A percentile compares a stretch with the other conserved stretches of the same genome.
Evolutionary conservation across 2,329 filamentous ascomycete species (phyloP).

Genomic region (Aspergillus puulaauensis): DNA sequence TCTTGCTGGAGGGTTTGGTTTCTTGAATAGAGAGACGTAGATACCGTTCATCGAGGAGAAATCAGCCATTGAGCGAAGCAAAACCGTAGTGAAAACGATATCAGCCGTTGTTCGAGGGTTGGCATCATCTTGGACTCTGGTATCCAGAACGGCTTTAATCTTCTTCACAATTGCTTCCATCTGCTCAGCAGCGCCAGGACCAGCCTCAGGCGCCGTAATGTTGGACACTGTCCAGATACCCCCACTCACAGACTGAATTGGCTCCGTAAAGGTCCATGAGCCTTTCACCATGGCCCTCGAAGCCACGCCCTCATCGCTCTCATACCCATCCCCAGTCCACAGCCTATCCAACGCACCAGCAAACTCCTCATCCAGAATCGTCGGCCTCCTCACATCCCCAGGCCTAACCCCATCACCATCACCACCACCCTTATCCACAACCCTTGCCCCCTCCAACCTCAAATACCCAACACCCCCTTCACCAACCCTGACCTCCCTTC

Average conservation of each 20-base stretch:
- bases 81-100: slow-evolving; percentile 56
- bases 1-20: slow-evolving; percentile 79
- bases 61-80: slow-evolving; percentile 76
- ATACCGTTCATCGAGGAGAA: slow-evolving; percentile 73
- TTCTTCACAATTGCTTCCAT: slow-evolving; percentile 30
- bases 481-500: slow-evolving; percentile 58
- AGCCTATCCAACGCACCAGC: slow-evolving; percentile 34
- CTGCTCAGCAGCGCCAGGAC: slow-evolving; percentile 40
- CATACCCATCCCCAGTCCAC: neutral
- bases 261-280: neutral
- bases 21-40: slow-evolving; percentile 72
- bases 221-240: slow-evolving; percentile 38
- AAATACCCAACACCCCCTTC: slow-evolving; percentile 78
- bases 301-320: neutral
- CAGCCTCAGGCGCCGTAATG: slow-evolving; percentile 40
- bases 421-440: slow-evolving; percentile 48
- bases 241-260: slow-evolving; percentile 18
- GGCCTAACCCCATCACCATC: slow-evolving; percentile 19
- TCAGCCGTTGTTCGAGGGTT: slow-evolving; percentile 31
- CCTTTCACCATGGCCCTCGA: slow-evolving; percentile 2
- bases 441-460: slow-evolving; percentile 58
- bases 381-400: slow-evolving; percentile 52
- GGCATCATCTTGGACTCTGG: neutral
- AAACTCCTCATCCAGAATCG: slow-evolving; percentile 66
- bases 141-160: slow-evolving; percentile 26